These are phyloP conservation scores for Claviceps pusilla DNA, from an alignment of 2,329 filamentous ascomycete genomes.

Conservation along the genomic window DNA sequence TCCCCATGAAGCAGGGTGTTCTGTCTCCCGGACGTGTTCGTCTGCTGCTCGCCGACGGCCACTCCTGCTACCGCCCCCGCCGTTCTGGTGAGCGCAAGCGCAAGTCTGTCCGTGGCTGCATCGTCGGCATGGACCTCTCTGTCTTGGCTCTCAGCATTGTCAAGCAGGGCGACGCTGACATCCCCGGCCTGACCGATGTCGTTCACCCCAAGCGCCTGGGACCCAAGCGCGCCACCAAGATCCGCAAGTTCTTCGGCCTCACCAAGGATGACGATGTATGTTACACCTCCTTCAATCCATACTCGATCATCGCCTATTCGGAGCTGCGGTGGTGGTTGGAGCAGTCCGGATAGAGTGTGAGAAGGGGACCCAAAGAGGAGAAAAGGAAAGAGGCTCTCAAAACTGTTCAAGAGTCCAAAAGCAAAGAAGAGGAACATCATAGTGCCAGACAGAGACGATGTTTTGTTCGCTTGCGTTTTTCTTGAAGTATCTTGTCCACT, in stretches of 20 bases:
- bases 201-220: constrained; percentile 98
- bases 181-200: constrained; percentile 92
- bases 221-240: constrained; percentile 99
- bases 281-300: constrained; percentile 40
- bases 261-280: constrained; percentile 99
- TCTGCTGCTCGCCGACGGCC: constrained; percentile 86
- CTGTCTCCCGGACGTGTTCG: constrained; percentile 98
- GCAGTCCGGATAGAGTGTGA: constrained; percentile 46
- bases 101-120: constrained; percentile 98
- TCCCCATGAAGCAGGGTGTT: constrained; percentile 99
- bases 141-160: constrained; percentile 89
- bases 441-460: background rate
- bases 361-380: constrained; percentile 19
- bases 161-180: constrained; percentile 92
- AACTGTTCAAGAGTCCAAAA: background rate
- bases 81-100: constrained; percentile 98
- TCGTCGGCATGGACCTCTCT: constrained; percentile 87
- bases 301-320: constrained; percentile 57
- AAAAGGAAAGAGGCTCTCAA: background rate
- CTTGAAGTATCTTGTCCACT: background rate
- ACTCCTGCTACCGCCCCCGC: constrained; percentile 98
- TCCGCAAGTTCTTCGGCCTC: constrained; percentile 98
- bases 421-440: background rate
- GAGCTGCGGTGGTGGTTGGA: constrained; percentile 28
- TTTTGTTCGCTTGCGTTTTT: background rate